Conservation (phyloP, 164 flowering plant species). For the Vitis cinerea region DNA sequence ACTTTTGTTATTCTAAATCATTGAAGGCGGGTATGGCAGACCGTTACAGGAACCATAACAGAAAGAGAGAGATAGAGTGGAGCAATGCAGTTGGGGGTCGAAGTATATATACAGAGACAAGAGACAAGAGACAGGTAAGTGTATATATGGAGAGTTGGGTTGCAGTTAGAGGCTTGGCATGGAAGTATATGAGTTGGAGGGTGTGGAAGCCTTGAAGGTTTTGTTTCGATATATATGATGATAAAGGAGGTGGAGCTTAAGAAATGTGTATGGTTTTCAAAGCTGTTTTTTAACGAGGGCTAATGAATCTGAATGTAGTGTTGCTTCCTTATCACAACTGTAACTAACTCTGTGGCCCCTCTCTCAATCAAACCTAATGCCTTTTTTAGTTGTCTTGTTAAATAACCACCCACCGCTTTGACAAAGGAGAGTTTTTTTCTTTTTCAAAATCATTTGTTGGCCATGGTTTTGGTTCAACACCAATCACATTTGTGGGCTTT, state of each 20-base stretch:
- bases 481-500: too few species aligned
- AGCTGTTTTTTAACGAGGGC: neutral
- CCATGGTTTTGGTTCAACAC: too few species aligned
- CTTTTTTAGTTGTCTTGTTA: neutral
- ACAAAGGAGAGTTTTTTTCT: too few species aligned
- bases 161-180: neutral
- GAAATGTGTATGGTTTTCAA: neutral
- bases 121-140: too few species aligned
- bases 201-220: neutral
- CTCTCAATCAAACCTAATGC: neutral
- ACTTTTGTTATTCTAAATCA: too few species aligned
- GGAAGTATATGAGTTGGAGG: slow-evolving; percentile 9
- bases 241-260: neutral
- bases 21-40: neutral
- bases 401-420: too few species aligned
- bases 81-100: too few species aligned
- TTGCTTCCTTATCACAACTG: slow-evolving; percentile 35
- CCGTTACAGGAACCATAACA: neutral
- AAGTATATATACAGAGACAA: too few species aligned
- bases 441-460: too few species aligned
- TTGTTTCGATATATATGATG: neutral
- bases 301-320: neutral
- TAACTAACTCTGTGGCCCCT: slow-evolving; percentile 37
- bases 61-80: neutral
- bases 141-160: too few species aligned